These are phyloP conservation scores for Heliamphora pulchella DNA, from an alignment of 179 eudicot species.

Conservation along the genomic window DNA sequence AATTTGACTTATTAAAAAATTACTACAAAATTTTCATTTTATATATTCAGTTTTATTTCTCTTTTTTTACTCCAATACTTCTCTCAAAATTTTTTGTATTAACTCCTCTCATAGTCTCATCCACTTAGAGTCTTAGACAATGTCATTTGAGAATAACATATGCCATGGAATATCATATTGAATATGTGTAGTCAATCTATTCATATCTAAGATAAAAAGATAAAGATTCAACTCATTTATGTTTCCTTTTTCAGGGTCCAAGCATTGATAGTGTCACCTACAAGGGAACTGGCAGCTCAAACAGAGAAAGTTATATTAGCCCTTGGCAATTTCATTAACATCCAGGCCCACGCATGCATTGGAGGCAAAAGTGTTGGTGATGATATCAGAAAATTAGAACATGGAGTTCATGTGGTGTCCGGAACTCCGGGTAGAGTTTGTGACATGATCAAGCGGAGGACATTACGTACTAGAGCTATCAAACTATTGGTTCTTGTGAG, in stretches of 20 bases:
- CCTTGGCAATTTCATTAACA: constrained; percentile 64
- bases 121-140: too few relatives aligned
- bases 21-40: too few relatives aligned
- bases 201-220: too few relatives aligned
- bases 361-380: constrained; percentile 98
- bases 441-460: constrained; percentile 95
- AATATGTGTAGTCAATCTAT: too few relatives aligned
- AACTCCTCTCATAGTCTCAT: too few relatives aligned
- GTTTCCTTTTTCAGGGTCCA: constrained; percentile 50
- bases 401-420: constrained; percentile 93
- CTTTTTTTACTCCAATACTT: too few relatives aligned
- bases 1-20: too few relatives aligned
- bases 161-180: too few relatives aligned
- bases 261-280: constrained; percentile 89
- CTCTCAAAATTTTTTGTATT: too few relatives aligned
- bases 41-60: too few relatives aligned
- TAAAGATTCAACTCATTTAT: background rate
- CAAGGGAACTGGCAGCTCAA: constrained; percentile 87
- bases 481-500: constrained; percentile 78
- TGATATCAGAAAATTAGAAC: constrained; percentile 79
- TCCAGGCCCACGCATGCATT: constrained; percentile 89
- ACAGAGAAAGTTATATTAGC: constrained; percentile 78
- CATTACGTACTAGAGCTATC: constrained; percentile 70
- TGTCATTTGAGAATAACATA: too few relatives aligned
- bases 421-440: constrained; percentile 98